Evolutionary conservation across 2,329 filamentous ascomycete genomes (phyloP).

Genomic region (Coniochaeta sp.): DNA sequence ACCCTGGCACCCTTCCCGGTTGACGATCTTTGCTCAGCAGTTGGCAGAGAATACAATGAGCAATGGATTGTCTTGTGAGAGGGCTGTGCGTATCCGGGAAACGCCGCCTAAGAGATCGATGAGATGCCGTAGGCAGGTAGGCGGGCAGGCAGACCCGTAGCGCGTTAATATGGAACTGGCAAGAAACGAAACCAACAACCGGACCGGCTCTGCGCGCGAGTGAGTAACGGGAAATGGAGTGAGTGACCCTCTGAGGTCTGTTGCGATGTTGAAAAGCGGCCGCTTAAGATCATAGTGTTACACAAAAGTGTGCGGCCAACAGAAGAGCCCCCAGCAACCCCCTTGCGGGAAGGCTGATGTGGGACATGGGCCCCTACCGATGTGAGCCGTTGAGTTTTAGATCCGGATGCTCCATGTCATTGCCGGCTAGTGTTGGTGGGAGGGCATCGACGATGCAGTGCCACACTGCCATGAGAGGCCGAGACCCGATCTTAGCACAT

Average conservation of each 20-base stretch:
- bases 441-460: neutral
- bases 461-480: neutral
- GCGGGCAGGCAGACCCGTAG: no score
- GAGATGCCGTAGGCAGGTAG: neutral
- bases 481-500: neutral
- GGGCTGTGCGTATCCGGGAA: neutral
- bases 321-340: no score
- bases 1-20: neutral
- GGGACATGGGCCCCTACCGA: neutral
- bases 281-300: neutral
- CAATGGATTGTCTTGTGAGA: neutral
- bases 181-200: neutral
- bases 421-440: neutral
- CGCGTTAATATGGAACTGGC: neutral
- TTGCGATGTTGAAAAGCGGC: neutral
- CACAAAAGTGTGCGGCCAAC: neutral
- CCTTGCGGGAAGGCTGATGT: neutral
- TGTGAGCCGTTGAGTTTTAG: neutral
- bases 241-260: neutral
- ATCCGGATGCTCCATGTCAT: slow-evolving; percentile 1
- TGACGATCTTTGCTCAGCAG: neutral
- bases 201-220: neutral
- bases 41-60: neutral
- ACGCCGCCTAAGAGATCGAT: neutral
- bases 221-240: neutral